Percentiles rank a stretch among this genome's conserved stretches.
These are phyloP conservation scores for Rhododendron mucronatum DNA, from an alignment of 148 eudicot genomes.

Conservation along the genomic window DNA sequence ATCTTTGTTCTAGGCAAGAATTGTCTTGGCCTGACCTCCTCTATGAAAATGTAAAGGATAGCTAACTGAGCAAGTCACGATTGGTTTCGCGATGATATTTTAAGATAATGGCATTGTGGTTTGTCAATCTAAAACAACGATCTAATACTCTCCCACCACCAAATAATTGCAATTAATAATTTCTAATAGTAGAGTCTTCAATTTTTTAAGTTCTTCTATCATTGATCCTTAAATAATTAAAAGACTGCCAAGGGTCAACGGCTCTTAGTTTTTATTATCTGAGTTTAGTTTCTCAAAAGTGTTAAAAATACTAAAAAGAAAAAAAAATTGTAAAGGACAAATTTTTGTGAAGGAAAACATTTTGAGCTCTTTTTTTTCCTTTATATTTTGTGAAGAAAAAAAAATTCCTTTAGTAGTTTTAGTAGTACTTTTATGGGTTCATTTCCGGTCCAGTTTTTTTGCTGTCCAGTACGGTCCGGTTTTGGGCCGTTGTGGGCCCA, in stretches of 20 bases:
- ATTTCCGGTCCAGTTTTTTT: no score
- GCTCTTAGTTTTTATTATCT: not conserved
- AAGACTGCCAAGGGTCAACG: not conserved
- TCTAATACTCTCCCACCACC: not conserved
- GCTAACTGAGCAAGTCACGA: not conserved
- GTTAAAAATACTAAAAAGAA: no score
- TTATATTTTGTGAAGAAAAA: no score
- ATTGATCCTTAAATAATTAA: not conserved
- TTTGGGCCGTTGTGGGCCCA: no score
- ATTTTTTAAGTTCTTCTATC: not conserved
- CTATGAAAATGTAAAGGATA: not conserved
- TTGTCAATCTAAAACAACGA: not conserved
- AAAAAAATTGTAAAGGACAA: no score
- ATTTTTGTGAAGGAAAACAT: no score
- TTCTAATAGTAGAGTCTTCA: not conserved
- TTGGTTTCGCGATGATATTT: not conserved
- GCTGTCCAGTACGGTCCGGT: no score
- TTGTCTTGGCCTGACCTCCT: not conserved
- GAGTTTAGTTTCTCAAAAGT: not conserved
- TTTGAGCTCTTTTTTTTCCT: no score
- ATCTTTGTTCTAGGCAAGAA: not conserved
- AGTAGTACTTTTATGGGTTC: no score
- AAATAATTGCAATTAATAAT: not conserved
- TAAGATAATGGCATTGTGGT: not conserved
- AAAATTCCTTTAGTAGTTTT: no score